Base-by-base conservation (phyloP, 371 early-diverging fungal genomes). In the Syncephalis plumigaleata region DNA sequence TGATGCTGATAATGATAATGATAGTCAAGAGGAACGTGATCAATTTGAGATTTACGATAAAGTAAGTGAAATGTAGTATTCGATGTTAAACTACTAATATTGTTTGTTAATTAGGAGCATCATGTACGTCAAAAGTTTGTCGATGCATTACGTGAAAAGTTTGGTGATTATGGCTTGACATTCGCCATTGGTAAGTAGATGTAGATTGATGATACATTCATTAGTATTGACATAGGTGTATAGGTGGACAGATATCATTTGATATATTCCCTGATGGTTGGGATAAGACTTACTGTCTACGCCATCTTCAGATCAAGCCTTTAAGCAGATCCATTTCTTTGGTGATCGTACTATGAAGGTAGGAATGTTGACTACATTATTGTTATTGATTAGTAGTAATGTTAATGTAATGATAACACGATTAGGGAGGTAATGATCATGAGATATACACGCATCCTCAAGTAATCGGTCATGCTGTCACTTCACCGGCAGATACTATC, bases 201-300 rank as follows among this genome's bases (percentile, higher is more conserved):
- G 36, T 27, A 2, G 7, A 36, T 23, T 26, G 9, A 36, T 18
- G 11, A 48, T 13, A 31, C 22, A 20, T 39, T 47, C 17, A 20
- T 16, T 5, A 42, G n/a, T n/a, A n/a, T n/a, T n/a, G n/a, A n/a
- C n/a, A 22, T 55, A 15, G 23, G 16, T 24, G 17, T 27, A 18
- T 39, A 68, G 68, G 79, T 42, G 99, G 99, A 15, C 95, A 99
- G 66, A 99, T 99, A 61, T 98, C 98, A 4, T 97, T 99, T 59
- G 99, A 99, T 65, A 91, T 98, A 17, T 98, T 99, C 77, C 99
- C 99, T 37, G 79, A 76, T 42, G 99, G 99, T 26, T 99, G 99
- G 99, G 98, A 97, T 70, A 97, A 97, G 79, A 98, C 98, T 40
- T 99, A 92, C 69, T 98, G 99, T 65, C 73, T 99, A 47, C 68